A percentile compares a stretch with the other conserved stretches of the same genome.
Evolutionary conservation across 2,329 filamentous ascomycete species (phyloP).

Genomic region (Aspergillus awamori): DNA sequence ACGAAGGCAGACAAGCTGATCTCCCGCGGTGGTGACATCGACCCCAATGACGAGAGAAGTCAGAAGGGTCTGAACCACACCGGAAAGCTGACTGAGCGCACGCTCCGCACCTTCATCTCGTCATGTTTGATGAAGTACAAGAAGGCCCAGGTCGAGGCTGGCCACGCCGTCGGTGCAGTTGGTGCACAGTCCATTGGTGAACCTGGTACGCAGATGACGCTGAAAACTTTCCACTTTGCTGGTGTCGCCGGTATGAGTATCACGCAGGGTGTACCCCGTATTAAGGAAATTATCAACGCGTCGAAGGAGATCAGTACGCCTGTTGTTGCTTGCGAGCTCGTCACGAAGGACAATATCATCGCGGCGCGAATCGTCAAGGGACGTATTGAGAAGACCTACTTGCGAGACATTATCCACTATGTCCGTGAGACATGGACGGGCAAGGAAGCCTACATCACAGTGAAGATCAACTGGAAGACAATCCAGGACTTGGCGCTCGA

Average conservation of each 20-base stretch:
- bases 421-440: constrained; percentile 89
- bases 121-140: constrained; percentile 89
- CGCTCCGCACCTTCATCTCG: constrained; percentile 74
- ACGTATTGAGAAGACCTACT: constrained; percentile 90
- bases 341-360: constrained; percentile 72
- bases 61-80: constrained; percentile 64
- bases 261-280: constrained; percentile 97
- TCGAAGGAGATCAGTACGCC: constrained; percentile 92
- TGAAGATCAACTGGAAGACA: constrained; percentile 78
- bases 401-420: constrained; percentile 77
- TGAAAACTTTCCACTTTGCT: constrained; percentile 99
- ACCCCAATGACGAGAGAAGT: constrained; percentile 33
- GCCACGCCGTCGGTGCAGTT: constrained; percentile 92
- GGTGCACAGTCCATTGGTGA: constrained; percentile 98
- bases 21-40: constrained; percentile 36
- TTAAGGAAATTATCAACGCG: constrained; percentile 99
- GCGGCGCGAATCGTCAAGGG: constrained; percentile 90
- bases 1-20: constrained; percentile 64
- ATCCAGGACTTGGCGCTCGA: constrained; percentile 82
- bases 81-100: constrained; percentile 77
- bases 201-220: constrained; percentile 97
- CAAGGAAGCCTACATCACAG: constrained; percentile 72
- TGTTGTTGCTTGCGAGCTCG: constrained; percentile 82
- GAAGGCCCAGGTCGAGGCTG: constrained; percentile 87
- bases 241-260: constrained; percentile 99